Conservation (phyloP, 495 filamentous ascomycete genomes). For the Neurospora hispaniola region DNA sequence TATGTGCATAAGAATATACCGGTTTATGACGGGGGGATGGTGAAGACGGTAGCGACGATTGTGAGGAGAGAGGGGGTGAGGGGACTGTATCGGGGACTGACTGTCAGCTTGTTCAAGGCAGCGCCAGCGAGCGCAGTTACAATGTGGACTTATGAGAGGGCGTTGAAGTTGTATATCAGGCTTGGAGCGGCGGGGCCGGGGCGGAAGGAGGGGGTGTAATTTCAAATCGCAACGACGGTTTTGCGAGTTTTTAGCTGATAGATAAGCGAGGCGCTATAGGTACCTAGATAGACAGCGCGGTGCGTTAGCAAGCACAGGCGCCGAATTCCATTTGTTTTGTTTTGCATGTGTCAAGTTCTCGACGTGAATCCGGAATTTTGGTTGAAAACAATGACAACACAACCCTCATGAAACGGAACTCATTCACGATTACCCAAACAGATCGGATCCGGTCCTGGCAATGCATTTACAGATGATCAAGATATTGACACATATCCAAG, state of each 20-base stretch:
- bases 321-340: neutral
- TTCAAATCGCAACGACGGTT: neutral
- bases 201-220: neutral
- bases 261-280: neutral
- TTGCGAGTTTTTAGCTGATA: neutral
- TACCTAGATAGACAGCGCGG: neutral
- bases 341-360: neutral
- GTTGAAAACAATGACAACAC: neutral
- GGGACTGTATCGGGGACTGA: conserved; percentile 80
- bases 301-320: neutral
- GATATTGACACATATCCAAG: neutral
- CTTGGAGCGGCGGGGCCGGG: conserved; percentile 3
- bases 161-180: conserved; percentile 47
- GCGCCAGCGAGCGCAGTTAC: conserved; percentile 91
- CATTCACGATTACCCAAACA: neutral
- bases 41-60: conserved; percentile 54
- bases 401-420: neutral
- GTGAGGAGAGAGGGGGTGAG: conserved; percentile 59
- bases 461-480: neutral
- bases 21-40: conserved; percentile 55
- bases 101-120: conserved; percentile 84
- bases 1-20: conserved; percentile 89
- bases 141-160: conserved; percentile 95
- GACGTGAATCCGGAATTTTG: neutral
- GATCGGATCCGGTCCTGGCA: neutral